Base-by-base conservation (phyloP, 106 monocot species). In the Allium sativum region DNA sequence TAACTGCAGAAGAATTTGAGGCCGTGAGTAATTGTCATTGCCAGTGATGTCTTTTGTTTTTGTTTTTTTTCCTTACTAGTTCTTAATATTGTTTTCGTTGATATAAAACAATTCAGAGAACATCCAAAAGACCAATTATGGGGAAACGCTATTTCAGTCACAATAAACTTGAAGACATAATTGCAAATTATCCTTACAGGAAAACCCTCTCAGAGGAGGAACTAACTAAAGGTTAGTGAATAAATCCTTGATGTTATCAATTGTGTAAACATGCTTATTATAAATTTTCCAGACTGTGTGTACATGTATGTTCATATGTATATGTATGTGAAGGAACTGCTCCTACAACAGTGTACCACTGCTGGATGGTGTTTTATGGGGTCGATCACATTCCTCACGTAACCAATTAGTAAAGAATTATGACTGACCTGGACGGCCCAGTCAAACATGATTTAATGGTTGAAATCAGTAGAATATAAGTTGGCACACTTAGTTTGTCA, bases 1-100 rank as follows among this genome's bases (percentile, higher is more conserved):
- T 91, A 68, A 88, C 76, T 52, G 88, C 84, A 65, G 84, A 88
- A 18, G 98, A 98, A 65, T 85, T 66, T 70, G 92, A 98, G 83
- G 73, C 74, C 52, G 98, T 98, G 59, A 88, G 91, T 92, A 42
- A 58, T 69, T 17, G 5, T 13, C 40, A 18, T 48, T 4, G 71
- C 31, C 31, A 31, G 31, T 31, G 31, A 31, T 73, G 6, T 62
- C 42, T 42, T 64, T 40, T 18, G 65, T 31, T 43, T 42, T 44
- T 59, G 11, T 13, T 41, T 17, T 18, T 66, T 3, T 18, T 7
- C 61, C 11, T 13, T 20, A 12, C 31, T 57, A 10, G 15, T 46
- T 8, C 18, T 62, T 58, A 44, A 18, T 44, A 72, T 9, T n/a
- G 10, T 51, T 65, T 16, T 44, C 3, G 42, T 58, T 72, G 11